Evolutionary conservation across 331 rosid genomes (phyloP), one percentile per base, ranked within the genome.

Genomic region (Quercus tomentella): DNA sequence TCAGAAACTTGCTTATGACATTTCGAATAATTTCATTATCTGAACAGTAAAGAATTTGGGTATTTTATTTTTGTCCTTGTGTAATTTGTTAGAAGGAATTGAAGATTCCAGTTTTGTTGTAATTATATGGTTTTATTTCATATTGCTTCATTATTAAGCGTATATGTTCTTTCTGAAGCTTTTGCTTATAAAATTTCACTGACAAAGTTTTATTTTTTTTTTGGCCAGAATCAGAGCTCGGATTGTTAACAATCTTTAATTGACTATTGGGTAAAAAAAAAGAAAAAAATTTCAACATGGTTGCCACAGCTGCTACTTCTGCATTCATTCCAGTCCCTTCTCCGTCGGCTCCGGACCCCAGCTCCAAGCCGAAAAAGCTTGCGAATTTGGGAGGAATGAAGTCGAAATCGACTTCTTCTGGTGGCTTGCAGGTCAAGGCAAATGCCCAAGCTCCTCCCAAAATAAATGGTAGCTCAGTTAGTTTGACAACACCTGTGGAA

Each of bases 391-490:
- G 83, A 35, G 91, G 90, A 56, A 75, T 83, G 79, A 95, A 88
- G 71, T 90, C 89, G 4, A 95, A 90, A 82, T 82, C 88, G 49
- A 76, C 80, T 0, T 72, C 92, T 75, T 81, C 91, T 5, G 85
- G 92, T 66, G 79, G 91, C 82, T 83, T 95, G 91, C 86, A 85
- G 85, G 97, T 92, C 75, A 95, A 89, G 93, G 87, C 91, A 73
- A 90, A 90, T 84, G 96, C 98, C 72, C 99, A 93, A 84, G 93
- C 97, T 72, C 93, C 97, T 75, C 81, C 92, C 14, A 93, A 93
- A 81, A 85, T 93, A 75, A 93, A 90, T 86, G 99, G 99, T 26
- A 84, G 80, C 45, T 22, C 86, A 2, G 91, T 89, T 76, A 87
- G 90, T 72, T 78, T 84, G 77, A 81, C 89, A 25, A 69, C 84